Evolutionary conservation across 176 grass and related monocot genomes (phyloP).

Genomic region (Coix lacrymajobi): DNA sequence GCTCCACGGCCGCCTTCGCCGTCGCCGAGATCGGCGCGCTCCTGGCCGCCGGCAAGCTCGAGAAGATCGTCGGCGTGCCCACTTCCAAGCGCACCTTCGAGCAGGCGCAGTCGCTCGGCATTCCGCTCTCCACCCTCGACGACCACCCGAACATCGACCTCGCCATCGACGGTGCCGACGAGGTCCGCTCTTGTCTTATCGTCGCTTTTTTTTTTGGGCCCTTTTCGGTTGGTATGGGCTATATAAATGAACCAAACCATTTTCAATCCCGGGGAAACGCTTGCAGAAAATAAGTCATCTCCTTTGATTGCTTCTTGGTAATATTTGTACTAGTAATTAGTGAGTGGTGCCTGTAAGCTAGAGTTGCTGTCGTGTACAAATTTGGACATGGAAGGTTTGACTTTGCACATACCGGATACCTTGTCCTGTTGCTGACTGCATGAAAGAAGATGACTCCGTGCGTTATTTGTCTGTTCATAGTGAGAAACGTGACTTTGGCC

Average conservation of each 20-base stretch:
- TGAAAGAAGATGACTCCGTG: not conserved
- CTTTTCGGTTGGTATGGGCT: not conserved
- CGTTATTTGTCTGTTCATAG: not conserved
- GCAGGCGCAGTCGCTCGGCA: conserved; percentile 83
- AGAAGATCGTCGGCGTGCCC: conserved; percentile 77
- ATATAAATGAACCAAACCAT: not conserved
- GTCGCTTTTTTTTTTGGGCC: not conserved
- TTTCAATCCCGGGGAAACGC: not conserved
- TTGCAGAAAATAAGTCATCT: not conserved
- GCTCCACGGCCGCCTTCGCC: conserved; percentile 92
- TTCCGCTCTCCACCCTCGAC: conserved; percentile 91
- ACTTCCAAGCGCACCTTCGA: conserved; percentile 94
- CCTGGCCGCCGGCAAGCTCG: conserved; percentile 65
- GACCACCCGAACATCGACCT: conserved; percentile 86
- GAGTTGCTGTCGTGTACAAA: not conserved
- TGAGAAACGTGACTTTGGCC: not conserved
- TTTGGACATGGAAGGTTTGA: not conserved
- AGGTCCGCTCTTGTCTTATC: conserved; percentile 40
- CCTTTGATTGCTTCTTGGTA: not conserved
- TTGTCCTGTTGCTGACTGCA: not conserved
- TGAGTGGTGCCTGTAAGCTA: not conserved
- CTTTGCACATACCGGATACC: not conserved
- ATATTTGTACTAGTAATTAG: not conserved
- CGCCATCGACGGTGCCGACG: conserved; percentile 93
- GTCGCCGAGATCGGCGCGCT: conserved; percentile 88